Conservation (phyloP, 1,139 yeast species). For the Pichia inconspicua region DNA sequence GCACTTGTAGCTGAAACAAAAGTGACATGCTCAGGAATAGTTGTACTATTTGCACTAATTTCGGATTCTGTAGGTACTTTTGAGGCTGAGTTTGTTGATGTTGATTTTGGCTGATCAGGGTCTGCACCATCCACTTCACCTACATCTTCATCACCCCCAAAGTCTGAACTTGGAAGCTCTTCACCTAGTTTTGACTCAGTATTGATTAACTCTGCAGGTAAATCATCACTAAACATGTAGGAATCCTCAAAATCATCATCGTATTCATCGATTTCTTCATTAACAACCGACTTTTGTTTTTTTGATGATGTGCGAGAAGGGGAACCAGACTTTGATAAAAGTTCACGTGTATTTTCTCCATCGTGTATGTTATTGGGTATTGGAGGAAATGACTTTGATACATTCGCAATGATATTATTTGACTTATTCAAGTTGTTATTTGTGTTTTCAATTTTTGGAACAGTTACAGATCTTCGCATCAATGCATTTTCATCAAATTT, state of each 20-base stretch:
- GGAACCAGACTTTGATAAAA: not conserved
- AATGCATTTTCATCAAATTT: slow-evolving; percentile 44
- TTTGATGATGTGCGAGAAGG: too few relatives aligned
- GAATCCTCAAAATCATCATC: slow-evolving; percentile 44
- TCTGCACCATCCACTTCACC: slow-evolving; percentile 18
- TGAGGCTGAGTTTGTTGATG: slow-evolving; percentile 1
- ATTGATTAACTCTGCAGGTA: slow-evolving; percentile 29
- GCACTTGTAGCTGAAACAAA: slow-evolving; percentile 59
- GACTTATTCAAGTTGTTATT: not conserved
- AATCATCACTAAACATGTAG: slow-evolving; percentile 59
- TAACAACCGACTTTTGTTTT: not conserved
- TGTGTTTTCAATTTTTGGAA: slow-evolving; percentile 21
- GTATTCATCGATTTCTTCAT: slow-evolving; percentile 14
- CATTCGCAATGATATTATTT: not conserved
- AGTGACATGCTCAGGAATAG: slow-evolving; percentile 29
- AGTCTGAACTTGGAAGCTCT: slow-evolving; percentile 20
- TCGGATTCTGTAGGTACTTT: not conserved
- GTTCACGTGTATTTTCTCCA: not conserved
- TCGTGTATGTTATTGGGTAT: not conserved
- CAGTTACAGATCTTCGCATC: slow-evolving; percentile 28
- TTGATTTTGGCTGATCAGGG: slow-evolving; percentile 1
- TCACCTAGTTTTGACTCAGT: slow-evolving; percentile 1
- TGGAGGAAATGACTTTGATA: not conserved
- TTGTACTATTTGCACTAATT: slow-evolving; percentile 1
- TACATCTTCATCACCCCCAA: slow-evolving; percentile 20